A percentile compares a stretch with the other conserved stretches of the same genome.
phyloP scores from a whole-genome alignment of 1,139 yeast genomes.

The Blastobotrys aristatus region DNA sequence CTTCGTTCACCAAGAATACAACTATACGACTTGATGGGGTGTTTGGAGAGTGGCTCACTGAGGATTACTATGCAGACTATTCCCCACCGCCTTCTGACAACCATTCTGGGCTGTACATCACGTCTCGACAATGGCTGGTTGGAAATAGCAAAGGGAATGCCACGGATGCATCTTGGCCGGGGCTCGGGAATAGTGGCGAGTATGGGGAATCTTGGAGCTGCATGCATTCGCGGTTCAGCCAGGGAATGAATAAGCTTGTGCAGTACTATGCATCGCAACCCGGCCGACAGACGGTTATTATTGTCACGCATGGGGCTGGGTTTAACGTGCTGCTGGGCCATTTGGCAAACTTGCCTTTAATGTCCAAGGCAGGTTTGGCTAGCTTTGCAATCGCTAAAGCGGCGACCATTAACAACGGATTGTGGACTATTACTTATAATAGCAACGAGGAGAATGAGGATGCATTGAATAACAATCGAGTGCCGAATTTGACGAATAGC shows the following conservation, averaged over 20 bases:
- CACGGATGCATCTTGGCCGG: constrained; percentile 26
- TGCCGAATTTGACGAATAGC: constrained; percentile 5
- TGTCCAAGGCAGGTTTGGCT: constrained; percentile 33
- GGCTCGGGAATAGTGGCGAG: constrained; percentile 34
- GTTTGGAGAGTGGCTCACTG: constrained; percentile 40
- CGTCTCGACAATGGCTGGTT: constrained; percentile 19
- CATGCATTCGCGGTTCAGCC: constrained; percentile 34
- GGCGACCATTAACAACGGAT: too few species aligned
- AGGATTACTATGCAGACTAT: constrained; percentile 35
- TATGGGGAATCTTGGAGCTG: constrained; percentile 38
- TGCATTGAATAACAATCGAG: neutral
- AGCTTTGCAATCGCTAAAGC: constrained; percentile 26
- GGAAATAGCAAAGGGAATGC: neutral
- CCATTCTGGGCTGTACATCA: constrained; percentile 27
- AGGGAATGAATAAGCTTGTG: constrained; percentile 29
- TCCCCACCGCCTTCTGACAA: constrained; percentile 38
- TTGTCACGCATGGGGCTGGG: constrained; percentile 41
- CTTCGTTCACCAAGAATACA: constrained; percentile 11
- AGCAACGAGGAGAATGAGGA: constrained; percentile 5
- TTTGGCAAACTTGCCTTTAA: constrained; percentile 31
- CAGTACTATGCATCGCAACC: constrained; percentile 20
- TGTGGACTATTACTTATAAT: constrained; percentile 12
- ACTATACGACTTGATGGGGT: constrained; percentile 33
- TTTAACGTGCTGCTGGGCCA: constrained; percentile 37
- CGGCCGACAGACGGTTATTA: constrained; percentile 24